Evolutionary conservation across 202 grass and related monocot species (phyloP).

Genomic region (Panicum virgatum): DNA sequence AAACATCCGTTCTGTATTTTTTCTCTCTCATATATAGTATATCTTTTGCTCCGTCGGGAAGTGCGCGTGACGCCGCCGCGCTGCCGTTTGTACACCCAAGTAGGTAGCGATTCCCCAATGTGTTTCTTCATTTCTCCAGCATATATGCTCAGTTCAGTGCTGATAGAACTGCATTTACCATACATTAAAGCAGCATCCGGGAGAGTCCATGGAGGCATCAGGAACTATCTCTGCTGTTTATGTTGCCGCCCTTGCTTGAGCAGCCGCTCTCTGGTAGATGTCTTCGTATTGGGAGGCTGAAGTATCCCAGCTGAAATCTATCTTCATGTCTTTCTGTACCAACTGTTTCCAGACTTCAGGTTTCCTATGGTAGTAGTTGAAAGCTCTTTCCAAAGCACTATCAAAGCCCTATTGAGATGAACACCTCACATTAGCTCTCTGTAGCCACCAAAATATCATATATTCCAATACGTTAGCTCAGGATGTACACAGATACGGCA

Average conservation of each 20-base stretch:
- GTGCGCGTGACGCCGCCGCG: neutral
- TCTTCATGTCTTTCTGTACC: constrained; percentile 73
- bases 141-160: neutral
- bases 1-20: neutral
- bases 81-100: neutral
- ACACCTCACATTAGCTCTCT: constrained; percentile 5
- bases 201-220: neutral
- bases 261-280: constrained; percentile 64
- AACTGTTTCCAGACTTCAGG: constrained; percentile 75
- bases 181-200: neutral
- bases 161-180: neutral
- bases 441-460: constrained; percentile 9
- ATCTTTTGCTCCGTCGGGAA: neutral
- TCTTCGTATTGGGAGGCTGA: constrained; percentile 81
- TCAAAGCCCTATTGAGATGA: constrained; percentile 61
- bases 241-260: constrained; percentile 62
- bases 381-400: constrained; percentile 67
- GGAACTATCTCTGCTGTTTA: constrained; percentile 21
- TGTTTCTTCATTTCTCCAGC: constrained; percentile 15
- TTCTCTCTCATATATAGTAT: neutral
- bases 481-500: neutral
- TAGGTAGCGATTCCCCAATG: neutral
- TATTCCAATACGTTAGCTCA: neutral
- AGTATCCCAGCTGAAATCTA: constrained; percentile 92
- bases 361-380: constrained; percentile 70